A percentile compares a stretch with the other conserved stretches of the same genome.
phyloP scores from a whole-genome alignment of 441 rosid species.

The Corymbia citriodora region DNA sequence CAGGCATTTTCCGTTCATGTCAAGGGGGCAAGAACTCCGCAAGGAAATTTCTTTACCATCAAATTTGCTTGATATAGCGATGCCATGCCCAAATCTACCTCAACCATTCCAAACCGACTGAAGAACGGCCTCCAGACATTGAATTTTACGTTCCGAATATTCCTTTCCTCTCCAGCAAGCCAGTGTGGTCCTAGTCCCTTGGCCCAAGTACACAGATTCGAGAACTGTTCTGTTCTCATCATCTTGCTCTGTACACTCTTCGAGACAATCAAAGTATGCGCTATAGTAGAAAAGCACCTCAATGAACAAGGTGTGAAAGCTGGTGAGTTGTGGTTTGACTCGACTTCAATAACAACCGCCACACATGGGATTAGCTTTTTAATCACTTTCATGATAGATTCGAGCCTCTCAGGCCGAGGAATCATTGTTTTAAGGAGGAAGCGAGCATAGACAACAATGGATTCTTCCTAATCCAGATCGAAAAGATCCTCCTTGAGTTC shows the following conservation, averaged over 20 bases:
- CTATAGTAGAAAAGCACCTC: constrained; percentile 11
- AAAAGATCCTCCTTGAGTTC: constrained; percentile 20
- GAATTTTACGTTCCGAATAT: constrained; percentile 14
- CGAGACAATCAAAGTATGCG: constrained; percentile 19
- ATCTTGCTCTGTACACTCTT: constrained; percentile 2
- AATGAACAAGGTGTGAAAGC: constrained; percentile 8
- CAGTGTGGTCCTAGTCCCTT: constrained; percentile 14
- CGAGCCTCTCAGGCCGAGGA: constrained; percentile 6
- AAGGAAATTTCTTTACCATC: constrained; percentile 10
- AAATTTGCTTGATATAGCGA: constrained; percentile 24
- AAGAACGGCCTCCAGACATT: constrained; percentile 26
- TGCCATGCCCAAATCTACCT: constrained; percentile 16
- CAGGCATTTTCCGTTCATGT: constrained; percentile 20
- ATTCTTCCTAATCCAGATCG: constrained; percentile 17
- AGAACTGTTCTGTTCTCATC: constrained; percentile 5
- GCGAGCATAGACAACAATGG: constrained; percentile 9
- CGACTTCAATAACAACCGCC: constrained; percentile 20
- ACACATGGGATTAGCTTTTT: constrained; percentile 17
- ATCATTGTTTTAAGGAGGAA: constrained; percentile 9
- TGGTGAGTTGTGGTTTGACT: constrained; percentile 17
- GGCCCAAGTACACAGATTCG: constrained; percentile 10
- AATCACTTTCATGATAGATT: constrained; percentile 13
- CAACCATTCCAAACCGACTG: constrained; percentile 12
- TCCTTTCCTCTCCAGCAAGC: constrained; percentile 19
- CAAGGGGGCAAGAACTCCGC: constrained; percentile 19